Conservation (phyloP, 495 filamentous ascomycete species). For the Schizothecium vesticola region DNA sequence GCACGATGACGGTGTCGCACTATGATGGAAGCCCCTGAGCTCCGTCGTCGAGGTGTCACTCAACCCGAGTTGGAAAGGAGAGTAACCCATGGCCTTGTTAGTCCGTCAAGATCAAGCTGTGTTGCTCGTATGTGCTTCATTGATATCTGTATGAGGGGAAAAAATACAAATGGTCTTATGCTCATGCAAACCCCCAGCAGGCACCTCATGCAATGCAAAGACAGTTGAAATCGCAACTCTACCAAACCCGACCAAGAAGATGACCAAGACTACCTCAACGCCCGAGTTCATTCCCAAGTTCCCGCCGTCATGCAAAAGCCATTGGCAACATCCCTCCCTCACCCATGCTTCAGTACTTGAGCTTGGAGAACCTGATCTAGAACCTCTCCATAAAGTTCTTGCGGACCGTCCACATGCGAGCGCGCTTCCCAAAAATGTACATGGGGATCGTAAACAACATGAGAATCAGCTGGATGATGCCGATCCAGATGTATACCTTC, state of each 20-base stretch:
- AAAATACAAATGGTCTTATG: neutral
- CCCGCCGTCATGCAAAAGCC: neutral
- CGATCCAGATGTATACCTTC: constrained; percentile 73
- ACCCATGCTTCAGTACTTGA: constrained; percentile 3
- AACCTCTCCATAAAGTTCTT: constrained; percentile 88
- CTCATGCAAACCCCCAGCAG: neutral
- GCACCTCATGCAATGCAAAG: neutral
- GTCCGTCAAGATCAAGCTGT: neutral
- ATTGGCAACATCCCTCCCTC: neutral
- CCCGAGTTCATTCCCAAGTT: neutral
- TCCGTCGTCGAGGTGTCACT: neutral
- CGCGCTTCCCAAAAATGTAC: constrained; percentile 93
- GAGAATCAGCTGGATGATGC: constrained; percentile 77
- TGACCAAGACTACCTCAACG: neutral
- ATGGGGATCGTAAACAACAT: constrained; percentile 78
- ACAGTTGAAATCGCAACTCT: neutral
- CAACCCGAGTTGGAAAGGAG: neutral
- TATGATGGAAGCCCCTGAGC: neutral
- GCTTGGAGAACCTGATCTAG: constrained; percentile 31
- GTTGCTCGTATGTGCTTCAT: neutral
- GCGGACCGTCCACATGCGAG: constrained; percentile 93
- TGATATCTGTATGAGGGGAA: neutral
- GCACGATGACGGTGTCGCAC: neutral
- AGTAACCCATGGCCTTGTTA: neutral
- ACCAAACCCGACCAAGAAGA: neutral